Conservation (phyloP, 2,329 filamentous ascomycete species). For the Aplosporella prunicola region DNA sequence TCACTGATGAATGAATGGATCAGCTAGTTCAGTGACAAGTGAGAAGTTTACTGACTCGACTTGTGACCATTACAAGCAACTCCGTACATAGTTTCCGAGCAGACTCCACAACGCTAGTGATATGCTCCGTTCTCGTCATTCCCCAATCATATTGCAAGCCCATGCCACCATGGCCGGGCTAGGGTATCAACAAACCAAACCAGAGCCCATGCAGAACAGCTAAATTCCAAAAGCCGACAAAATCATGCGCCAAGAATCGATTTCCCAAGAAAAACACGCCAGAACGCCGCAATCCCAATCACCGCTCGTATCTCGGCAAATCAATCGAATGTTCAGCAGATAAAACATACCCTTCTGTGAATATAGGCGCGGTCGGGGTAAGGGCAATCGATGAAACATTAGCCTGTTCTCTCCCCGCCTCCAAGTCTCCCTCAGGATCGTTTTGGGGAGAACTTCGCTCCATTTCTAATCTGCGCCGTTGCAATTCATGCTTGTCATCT, state of each 20-base stretch:
- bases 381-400: not conserved
- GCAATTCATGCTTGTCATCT: constrained; percentile 75
- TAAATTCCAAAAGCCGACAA: not conserved
- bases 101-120: too few species aligned
- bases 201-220: not conserved
- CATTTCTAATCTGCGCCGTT: constrained; percentile 36
- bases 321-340: constrained; percentile 1
- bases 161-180: constrained; percentile 5
- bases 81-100: too few species aligned
- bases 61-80: too few species aligned
- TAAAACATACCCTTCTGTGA: constrained; percentile 9
- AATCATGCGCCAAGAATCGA: not conserved
- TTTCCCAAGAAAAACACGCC: not conserved
- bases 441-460: constrained; percentile 32
- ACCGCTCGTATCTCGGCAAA: constrained; percentile 10
- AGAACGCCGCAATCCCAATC: not conserved
- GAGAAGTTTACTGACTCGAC: too few species aligned
- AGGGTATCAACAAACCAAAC: constrained; percentile 9
- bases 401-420: too few species aligned
- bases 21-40: too few species aligned
- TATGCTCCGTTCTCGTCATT: too few species aligned
- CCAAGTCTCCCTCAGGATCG: not conserved
- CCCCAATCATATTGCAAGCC: too few species aligned
- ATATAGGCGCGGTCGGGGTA: constrained; percentile 7
- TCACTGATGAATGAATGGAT: too few species aligned